A percentile compares a stretch with the other conserved stretches of the same genome.
phyloP scores from a whole-genome alignment of 225 moss, liverwort and hornwort genomes.

The Rhytidiadelphus loreus region DNA sequence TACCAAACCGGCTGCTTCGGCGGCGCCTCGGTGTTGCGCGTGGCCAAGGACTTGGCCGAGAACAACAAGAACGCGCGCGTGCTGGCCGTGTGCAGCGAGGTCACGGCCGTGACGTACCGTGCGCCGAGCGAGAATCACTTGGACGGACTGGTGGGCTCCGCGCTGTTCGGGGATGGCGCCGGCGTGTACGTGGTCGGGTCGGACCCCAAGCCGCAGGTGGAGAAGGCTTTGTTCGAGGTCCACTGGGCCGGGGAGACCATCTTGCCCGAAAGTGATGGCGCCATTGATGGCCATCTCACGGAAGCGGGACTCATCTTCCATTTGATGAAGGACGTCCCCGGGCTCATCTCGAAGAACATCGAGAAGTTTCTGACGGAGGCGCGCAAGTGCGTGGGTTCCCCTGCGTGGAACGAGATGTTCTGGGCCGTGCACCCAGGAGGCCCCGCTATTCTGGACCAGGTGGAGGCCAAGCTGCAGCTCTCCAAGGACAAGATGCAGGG shows the following conservation, averaged over 20 bases:
- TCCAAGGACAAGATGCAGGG: no score
- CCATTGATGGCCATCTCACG: conserved; percentile 26
- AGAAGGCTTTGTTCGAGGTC: background rate
- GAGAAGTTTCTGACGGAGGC: no score
- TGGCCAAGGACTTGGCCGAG: background rate
- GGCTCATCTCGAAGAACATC: no score
- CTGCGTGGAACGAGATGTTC: no score
- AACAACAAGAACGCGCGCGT: background rate
- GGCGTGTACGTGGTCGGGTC: background rate
- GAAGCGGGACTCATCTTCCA: conserved; percentile 36
- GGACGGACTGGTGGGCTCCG: background rate
- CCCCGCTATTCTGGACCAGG: no score
- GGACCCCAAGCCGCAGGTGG: background rate
- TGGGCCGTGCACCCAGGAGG: no score
- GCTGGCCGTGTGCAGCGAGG: background rate
- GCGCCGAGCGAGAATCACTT: background rate
- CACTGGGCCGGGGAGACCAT: background rate
- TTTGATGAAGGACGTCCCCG: conserved; percentile 25
- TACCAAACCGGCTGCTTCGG: background rate
- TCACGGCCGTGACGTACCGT: background rate
- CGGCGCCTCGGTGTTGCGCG: background rate
- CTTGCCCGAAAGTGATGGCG: conserved; percentile 14
- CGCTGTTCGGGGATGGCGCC: background rate
- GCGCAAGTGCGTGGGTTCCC: no score
- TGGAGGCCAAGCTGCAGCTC: no score